Conservation (phyloP, 306 rosid genomes). For the Prunus salicina region DNA sequence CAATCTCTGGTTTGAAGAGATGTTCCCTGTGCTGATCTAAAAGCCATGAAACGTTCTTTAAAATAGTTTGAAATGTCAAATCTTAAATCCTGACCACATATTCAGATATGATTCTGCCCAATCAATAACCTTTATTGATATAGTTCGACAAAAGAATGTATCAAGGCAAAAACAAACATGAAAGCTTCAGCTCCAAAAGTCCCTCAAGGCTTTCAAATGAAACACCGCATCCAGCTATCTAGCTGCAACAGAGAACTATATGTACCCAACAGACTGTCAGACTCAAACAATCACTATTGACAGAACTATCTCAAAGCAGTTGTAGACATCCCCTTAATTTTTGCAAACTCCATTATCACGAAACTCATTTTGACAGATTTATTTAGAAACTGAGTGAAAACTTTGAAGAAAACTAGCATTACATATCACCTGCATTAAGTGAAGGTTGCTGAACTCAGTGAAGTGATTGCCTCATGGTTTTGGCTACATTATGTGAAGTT, state of each 20-base stretch:
- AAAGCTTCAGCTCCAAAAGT: too few species aligned
- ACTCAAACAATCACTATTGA: not conserved
- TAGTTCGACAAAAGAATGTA: too few species aligned
- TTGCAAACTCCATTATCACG: not conserved
- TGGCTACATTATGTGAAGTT: not conserved
- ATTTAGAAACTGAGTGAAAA: not conserved
- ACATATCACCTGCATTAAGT: not conserved
- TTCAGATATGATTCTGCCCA: too few species aligned
- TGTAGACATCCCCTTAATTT: not conserved
- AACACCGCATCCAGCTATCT: too few species aligned
- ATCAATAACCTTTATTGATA: too few species aligned
- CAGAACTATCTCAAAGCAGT: not conserved
- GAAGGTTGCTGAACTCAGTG: not conserved
- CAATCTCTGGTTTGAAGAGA: too few species aligned
- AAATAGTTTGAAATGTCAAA: not conserved
- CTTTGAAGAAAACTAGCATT: not conserved
- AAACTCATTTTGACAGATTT: not conserved
- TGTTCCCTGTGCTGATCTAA: too few species aligned
- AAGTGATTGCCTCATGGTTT: not conserved
- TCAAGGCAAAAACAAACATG: too few species aligned
- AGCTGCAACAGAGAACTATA: too few species aligned
- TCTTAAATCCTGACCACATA: not conserved
- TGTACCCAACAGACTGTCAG: too few species aligned
- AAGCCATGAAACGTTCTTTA: too few species aligned
- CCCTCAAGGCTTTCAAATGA: too few species aligned